A percentile compares a stretch with the other conserved stretches of the same genome.
phyloP scores from a whole-genome alignment of 225 moss, liverwort and hornwort genomes.

The Marchantia polymorpha region DNA sequence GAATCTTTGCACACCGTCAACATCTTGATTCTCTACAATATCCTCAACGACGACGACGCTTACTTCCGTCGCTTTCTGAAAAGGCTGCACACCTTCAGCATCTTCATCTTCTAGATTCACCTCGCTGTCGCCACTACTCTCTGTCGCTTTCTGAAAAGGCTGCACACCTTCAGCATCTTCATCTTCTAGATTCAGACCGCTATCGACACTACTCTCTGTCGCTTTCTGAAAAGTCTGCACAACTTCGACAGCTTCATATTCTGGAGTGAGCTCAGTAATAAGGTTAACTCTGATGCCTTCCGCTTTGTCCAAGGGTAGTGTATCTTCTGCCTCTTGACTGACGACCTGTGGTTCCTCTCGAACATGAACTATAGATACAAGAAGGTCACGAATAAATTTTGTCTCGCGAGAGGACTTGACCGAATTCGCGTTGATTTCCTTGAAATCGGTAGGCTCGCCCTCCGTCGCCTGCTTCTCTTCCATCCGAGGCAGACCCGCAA shows the following conservation, averaged over 20 bases:
- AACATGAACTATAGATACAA: slow-evolving; percentile 12
- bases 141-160: neutral
- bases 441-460: neutral
- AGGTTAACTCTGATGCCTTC: neutral
- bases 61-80: neutral
- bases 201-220: neutral
- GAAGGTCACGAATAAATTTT: slow-evolving; percentile 17
- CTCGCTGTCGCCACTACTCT: neutral
- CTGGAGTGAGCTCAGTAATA: no score
- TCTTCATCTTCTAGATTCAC: neutral
- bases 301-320: neutral
- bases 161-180: neutral
- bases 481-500: slow-evolving; percentile 11
- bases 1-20: neutral
- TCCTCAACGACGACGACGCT: neutral
- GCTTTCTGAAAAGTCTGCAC: neutral
- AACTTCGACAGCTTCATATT: neutral
- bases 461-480: slow-evolving; percentile 17
- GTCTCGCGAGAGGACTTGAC: slow-evolving; percentile 14
- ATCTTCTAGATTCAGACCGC: neutral
- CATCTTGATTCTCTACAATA: neutral
- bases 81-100: neutral
- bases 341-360: neutral
- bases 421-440: neutral
- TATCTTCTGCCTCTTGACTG: neutral